Conservation (phyloP, 2,329 filamentous ascomycete genomes). For the Trichoderma sp. region DNA sequence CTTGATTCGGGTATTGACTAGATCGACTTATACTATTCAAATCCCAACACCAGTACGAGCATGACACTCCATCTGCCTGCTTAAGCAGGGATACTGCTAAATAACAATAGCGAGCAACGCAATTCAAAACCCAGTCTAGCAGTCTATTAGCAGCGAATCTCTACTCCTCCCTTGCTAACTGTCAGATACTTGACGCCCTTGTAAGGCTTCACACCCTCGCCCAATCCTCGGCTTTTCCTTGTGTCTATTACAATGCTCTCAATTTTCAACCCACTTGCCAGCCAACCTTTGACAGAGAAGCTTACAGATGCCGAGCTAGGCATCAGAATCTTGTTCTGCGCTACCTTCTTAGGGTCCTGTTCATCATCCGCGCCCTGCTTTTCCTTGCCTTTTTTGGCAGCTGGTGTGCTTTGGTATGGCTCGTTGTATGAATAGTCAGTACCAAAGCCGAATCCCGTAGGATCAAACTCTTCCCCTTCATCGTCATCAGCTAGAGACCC, state of each 20-base stretch:
- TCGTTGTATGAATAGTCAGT: constrained; percentile 55
- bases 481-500: constrained; percentile 56
- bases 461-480: constrained; percentile 48
- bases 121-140: neutral
- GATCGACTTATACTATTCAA: neutral
- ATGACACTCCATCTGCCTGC: neutral
- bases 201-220: constrained; percentile 87
- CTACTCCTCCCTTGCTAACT: constrained; percentile 62
- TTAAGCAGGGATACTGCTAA: neutral
- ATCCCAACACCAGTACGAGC: neutral
- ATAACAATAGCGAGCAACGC: neutral
- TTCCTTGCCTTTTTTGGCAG: constrained; percentile 36
- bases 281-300: constrained; percentile 67
- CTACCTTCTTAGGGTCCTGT: constrained; percentile 55
- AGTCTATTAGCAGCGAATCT: constrained; percentile 54
- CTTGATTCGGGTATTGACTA: neutral
- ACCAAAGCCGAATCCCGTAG: constrained; percentile 52
- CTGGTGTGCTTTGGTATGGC: constrained; percentile 51
- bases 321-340: constrained; percentile 75
- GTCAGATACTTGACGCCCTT: constrained; percentile 98
- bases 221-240: constrained; percentile 81
- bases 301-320: constrained; percentile 73
- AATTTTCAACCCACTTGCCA: constrained; percentile 65
- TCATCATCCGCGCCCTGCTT: constrained; percentile 35
- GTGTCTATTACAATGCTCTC: constrained; percentile 67